Percentiles rank a stretch among this genome's conserved stretches.
Conservation (phyloP, 176 grass and related monocot species). For the Leersia perrieri region DNA sequence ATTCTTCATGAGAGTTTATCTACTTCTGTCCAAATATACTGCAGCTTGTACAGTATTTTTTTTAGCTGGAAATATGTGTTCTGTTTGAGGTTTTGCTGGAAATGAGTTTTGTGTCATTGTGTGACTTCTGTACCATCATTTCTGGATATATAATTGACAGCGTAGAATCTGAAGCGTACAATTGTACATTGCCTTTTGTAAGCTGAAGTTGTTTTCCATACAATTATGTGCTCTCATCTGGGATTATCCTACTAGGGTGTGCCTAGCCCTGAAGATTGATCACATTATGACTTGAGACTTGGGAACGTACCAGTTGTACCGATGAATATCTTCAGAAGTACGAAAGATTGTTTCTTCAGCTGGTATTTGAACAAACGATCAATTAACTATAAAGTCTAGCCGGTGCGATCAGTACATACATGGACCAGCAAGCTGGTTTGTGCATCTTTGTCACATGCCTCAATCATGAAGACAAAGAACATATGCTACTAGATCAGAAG, state of each 20-base stretch:
- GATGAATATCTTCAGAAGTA: not conserved
- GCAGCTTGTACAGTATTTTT: not conserved
- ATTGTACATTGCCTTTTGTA: not conserved
- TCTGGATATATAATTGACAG: not conserved
- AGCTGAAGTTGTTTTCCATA: not conserved
- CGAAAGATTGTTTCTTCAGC: not conserved
- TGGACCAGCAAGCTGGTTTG: not conserved
- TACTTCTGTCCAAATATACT: not conserved
- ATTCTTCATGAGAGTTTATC: not conserved
- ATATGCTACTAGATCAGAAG: not conserved
- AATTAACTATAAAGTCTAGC: not conserved
- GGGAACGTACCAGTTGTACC: not conserved
- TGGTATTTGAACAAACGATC: not conserved
- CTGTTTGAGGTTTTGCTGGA: not conserved
- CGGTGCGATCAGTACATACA: not conserved
- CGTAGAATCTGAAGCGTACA: not conserved
- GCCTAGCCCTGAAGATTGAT: not conserved
- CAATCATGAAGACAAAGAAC: not conserved
- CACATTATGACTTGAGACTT: not conserved
- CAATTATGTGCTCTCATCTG: not conserved
- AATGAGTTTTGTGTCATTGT: not conserved
- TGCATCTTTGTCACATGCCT: not conserved
- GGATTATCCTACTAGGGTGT: not conserved
- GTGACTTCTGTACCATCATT: not conserved
- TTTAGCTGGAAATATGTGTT: no score